These are phyloP conservation scores for Aspergillus leporis DNA, from an alignment of 495 filamentous ascomycete genomes.

Conservation along the genomic window DNA sequence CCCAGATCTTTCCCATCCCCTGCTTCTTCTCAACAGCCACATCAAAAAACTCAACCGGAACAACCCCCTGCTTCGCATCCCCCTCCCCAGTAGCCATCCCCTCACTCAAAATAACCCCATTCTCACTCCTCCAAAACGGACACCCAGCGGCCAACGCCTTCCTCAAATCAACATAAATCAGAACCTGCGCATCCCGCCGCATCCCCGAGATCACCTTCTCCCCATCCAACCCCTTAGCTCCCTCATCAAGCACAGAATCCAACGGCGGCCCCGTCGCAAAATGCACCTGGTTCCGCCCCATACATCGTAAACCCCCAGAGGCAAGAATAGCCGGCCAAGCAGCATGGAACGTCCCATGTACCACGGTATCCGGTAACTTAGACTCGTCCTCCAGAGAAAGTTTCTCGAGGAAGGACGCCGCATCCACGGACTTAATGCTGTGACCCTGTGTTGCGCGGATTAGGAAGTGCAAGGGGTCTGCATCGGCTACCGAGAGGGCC, in stretches of 20 bases:
- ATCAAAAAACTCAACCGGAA: slow-evolving; percentile 45
- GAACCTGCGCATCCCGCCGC: slow-evolving; percentile 71
- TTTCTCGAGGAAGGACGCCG: slow-evolving; percentile 65
- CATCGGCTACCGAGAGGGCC: slow-evolving; percentile 34
- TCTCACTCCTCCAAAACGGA: slow-evolving; percentile 86
- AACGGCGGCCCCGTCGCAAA: slow-evolving; percentile 70
- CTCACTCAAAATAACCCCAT: slow-evolving; percentile 67
- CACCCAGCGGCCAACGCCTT: slow-evolving; percentile 62
- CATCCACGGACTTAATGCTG: slow-evolving; percentile 60
- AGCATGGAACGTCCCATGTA: slow-evolving; percentile 85
- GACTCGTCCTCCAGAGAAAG: slow-evolving; percentile 48
- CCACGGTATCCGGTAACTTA: slow-evolving; percentile 62
- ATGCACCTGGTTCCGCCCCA: slow-evolving; percentile 85
- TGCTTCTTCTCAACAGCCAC: slow-evolving; percentile 58
- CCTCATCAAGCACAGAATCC: slow-evolving; percentile 28
- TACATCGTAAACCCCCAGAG: slow-evolving; percentile 73
- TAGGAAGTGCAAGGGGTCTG: slow-evolving; percentile 66
- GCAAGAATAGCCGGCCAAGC: slow-evolving; percentile 72
- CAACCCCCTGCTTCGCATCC: slow-evolving; percentile 28
- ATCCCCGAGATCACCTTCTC: slow-evolving; percentile 77
- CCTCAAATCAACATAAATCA: slow-evolving; percentile 78
- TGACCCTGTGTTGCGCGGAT: slow-evolving; percentile 97
- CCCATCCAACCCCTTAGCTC: slow-evolving; percentile 21
- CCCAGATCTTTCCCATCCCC: slow-evolving; percentile 65
- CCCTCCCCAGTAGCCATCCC: slow-evolving; percentile 29